Percentiles rank a stretch among this genome's conserved stretches.
Conservation (phyloP, 2,329 filamentous ascomycete genomes). For the Aspergillus ochraceoroseus region DNA sequence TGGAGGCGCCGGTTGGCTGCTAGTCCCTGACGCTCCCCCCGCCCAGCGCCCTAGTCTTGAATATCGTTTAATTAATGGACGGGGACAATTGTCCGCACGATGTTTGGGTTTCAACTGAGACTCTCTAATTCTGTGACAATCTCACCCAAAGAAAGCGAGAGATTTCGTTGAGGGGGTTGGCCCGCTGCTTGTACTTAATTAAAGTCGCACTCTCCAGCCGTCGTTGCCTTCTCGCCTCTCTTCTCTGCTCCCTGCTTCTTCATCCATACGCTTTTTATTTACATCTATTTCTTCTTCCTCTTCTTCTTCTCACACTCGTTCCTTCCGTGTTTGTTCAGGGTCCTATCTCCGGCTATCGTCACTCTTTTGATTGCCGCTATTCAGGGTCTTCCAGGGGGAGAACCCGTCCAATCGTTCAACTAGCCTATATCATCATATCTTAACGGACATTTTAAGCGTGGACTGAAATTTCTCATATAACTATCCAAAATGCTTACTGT, state of each 20-base stretch:
- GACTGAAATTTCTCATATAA: not conserved
- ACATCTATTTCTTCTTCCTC: not conserved
- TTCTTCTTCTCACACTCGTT: slow-evolving; percentile 20
- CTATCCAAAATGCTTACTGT: slow-evolving; percentile 24
- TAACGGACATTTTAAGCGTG: not conserved
- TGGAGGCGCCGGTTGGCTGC: slow-evolving; percentile 9
- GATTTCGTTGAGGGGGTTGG: slow-evolving; percentile 4
- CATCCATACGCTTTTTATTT: slow-evolving; percentile 7
- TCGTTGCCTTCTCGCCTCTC: slow-evolving; percentile 7
- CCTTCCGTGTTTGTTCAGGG: slow-evolving; percentile 3
- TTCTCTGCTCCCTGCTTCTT: slow-evolving; percentile 12
- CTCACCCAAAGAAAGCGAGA: no score
- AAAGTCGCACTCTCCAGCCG: not conserved
- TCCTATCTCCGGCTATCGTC: slow-evolving; percentile 8
- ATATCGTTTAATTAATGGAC: slow-evolving; percentile 15
- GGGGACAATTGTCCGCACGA: slow-evolving; percentile 3
- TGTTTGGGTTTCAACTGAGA: no score
- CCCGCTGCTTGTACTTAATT: slow-evolving; percentile 3
- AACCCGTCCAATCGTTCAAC: slow-evolving; percentile 18
- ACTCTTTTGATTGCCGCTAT: slow-evolving; percentile 14
- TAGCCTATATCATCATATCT: slow-evolving; percentile 3
- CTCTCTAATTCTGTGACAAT: no score
- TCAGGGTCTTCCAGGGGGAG: slow-evolving; percentile 19
- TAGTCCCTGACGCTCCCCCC: slow-evolving; percentile 10
- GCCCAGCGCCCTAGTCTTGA: slow-evolving; percentile 18